Base-by-base conservation (phyloP, 108 stramenopile species). In the Heterococcus sp. region DNA sequence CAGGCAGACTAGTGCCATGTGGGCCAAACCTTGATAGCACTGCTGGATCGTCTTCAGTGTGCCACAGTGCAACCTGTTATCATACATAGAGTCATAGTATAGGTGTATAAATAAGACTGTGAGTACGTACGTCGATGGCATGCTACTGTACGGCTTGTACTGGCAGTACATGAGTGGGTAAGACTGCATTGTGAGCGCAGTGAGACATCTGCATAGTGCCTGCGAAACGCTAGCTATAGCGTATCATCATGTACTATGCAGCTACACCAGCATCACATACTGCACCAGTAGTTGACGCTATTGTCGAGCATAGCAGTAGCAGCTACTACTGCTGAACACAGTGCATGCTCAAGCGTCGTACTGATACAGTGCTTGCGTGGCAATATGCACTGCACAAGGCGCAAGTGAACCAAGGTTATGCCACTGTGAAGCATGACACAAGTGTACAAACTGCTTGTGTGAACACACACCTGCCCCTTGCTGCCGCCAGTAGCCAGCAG, bases 401-500 rank as follows among this genome's bases (percentile, higher is more conserved):
- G 14, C 14, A 8, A 58, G 14, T 14, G 21, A 58, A 58, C 46
- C 21, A 58, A 58, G 8, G 46, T 21, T 14, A 21, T 21, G 46
- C 46, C 46, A 21, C 32, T 38, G 1, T 38, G 29, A 0, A 32
- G 71, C 71, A 31, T 71, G 34, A n/a, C 32, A 32, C 2, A 32
- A 27, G 33, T 71, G n/a, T 28, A 37, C 28, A 5, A n/a, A 37
- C 38, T 71, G 71, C 29, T n/a, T 2, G 35, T 31, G 21, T n/a
- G 38, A 71, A 27, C 32, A 28, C 2, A 38, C 69, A 84, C 70
- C 66, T 76, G 83, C 29, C 83, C 83, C 75, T 84, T 84, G 70
- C 75, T 75, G 21, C 83, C 83, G 1, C 69, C 83, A 27, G 83
- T 84, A 28, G 83, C 83, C 69, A 84, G 65, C 36, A 84, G 83